Conservation (phyloP, 176 grass and related monocot genomes). For the Zea mays region Zm-B73-REFERENCE-NAM-5.0 NC_050099.1:180788001-180788500, state of each 20-base stretch:
- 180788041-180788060: background rate
- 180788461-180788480: background rate
- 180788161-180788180: background rate
- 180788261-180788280: slow-evolving; percentile 70
- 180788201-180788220: slow-evolving; percentile 61
- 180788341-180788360: slow-evolving; percentile 61
- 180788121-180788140: slow-evolving; percentile 9
- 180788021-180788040: background rate
- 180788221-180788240: slow-evolving; percentile 80
- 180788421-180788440: slow-evolving; percentile 72
- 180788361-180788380: slow-evolving; percentile 67
- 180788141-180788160: background rate
- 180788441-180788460: background rate
- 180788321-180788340: slow-evolving; percentile 71
- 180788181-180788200: background rate
- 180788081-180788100: slow-evolving; percentile 89
- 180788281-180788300: slow-evolving; percentile 83
- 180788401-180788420: slow-evolving; percentile 64
- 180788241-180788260: slow-evolving; percentile 67
- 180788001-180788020: background rate
- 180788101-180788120: slow-evolving; percentile 66
- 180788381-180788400: slow-evolving; percentile 76
- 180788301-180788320: background rate
- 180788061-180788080: slow-evolving; percentile 69
- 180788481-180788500: background rate